Evolutionary conservation across 1,139 yeast species (phyloP), one percentile per base, ranked within the genome.

Genomic region (Pneumocystis murina): DNA sequence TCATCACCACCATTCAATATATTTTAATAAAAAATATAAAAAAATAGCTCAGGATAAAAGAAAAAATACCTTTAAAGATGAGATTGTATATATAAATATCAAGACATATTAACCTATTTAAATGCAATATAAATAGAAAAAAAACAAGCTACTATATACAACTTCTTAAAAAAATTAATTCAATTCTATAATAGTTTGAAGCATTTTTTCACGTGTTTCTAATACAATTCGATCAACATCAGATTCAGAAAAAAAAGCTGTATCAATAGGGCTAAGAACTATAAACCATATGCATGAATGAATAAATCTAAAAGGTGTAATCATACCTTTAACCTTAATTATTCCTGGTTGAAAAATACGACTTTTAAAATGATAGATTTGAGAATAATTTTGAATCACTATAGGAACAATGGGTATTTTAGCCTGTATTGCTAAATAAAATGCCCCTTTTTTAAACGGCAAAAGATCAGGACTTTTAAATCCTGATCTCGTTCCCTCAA

Each of bases 401-500:
- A 87, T 79, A 2, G 99, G 98, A 16, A 92, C 83, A 60, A 92
- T 78, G 33, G 97, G 97, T 43, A 92, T 84, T 58, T 83, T 84
- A 2, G 96, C 96, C 75, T 91, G 95, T 67, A 86, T 86, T 14
- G 99, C 98, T 71, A 92, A 80, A 75, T 92, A 96, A 83, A 94
- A 94, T 0, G 97, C 97, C 62, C 99, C 99, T 73, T 94, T 94
- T 75, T 92, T 92, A 75, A 92, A 88, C 0, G 96, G 95, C 64
- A 88, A 78, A 74, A 94, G 76, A 12, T 80, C 84, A 62, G 95
- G 85, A 59, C 79, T 79, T 35, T 81, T 77, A 17, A 86, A 75
- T 67, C 84, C 87, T 0, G 97, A 88, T 73, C 99, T 82, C 1
- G 98, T 94, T 33, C 99, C 99, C 74, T 91, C 78, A 12, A 70